These are phyloP conservation scores for Phylloporus sp. DNA, from an alignment of 768 basidiomycete species.

Conservation along the genomic window DNA sequence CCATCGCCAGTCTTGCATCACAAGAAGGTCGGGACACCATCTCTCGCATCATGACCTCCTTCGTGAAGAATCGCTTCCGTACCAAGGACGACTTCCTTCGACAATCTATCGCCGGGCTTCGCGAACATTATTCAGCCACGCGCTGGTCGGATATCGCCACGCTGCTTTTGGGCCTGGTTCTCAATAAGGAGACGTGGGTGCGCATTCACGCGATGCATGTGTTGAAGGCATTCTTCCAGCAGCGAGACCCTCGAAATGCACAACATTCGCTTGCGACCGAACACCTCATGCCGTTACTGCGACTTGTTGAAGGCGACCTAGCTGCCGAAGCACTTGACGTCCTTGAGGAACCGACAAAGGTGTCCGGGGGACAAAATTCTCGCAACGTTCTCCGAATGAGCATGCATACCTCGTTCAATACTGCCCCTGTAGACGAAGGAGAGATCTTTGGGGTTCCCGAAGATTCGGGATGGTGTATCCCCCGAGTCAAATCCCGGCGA, in stretches of 20 bases:
- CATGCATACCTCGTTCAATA: constrained; percentile 55
- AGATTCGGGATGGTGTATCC: constrained; percentile 84
- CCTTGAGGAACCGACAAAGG: constrained; percentile 83
- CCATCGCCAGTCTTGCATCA: constrained; percentile 68
- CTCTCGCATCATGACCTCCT: constrained; percentile 83
- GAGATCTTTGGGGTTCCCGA: constrained; percentile 79
- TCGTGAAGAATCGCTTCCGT: constrained; percentile 81
- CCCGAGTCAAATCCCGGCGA: constrained; percentile 57
- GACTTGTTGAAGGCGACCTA: constrained; percentile 83
- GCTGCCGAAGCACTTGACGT: constrained; percentile 85
- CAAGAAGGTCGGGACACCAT: constrained; percentile 73
- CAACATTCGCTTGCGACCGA: constrained; percentile 77
- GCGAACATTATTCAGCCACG: constrained; percentile 76
- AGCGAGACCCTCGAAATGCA: constrained; percentile 70
- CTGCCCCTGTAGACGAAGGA: constrained; percentile 48
- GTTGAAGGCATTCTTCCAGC: constrained; percentile 83
- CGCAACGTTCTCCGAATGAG: constrained; percentile 91
- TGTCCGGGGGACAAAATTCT: constrained; percentile 71
- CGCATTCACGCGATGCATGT: constrained; percentile 81
- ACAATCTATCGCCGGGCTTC: constrained; percentile 78
- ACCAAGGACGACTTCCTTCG: constrained; percentile 92
- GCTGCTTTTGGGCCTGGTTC: constrained; percentile 77
- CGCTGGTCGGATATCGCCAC: constrained; percentile 80
- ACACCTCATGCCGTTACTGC: constrained; percentile 83
- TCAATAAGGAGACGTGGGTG: constrained; percentile 80